Evolutionary conservation across 257 asterid species (phyloP).

Genomic region (Paraleonurus japonicus): DNA sequence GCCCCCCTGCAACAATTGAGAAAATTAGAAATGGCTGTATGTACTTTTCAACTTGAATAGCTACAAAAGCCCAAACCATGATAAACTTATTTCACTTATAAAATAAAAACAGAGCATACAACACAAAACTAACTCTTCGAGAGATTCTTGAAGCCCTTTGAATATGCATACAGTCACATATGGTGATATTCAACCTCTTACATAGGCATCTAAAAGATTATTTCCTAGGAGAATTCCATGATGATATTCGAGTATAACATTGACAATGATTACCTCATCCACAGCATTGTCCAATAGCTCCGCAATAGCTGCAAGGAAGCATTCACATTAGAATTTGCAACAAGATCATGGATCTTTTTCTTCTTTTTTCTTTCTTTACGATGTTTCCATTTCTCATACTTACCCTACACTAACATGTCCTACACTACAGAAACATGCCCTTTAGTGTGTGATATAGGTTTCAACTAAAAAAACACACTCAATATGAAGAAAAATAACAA

Average conservation of each 20-base stretch:
- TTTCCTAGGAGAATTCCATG: slow-evolving; percentile 7
- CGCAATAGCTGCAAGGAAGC: slow-evolving; percentile 71
- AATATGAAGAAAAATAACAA: no score
- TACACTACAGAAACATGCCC: background rate
- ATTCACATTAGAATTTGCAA: slow-evolving; percentile 18
- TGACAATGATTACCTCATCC: slow-evolving; percentile 69
- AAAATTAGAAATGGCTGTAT: background rate
- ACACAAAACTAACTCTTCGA: background rate
- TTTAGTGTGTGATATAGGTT: background rate
- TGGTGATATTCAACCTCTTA: slow-evolving; percentile 1
- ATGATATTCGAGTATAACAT: background rate
- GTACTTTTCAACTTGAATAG: background rate
- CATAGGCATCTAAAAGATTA: background rate
- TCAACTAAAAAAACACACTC: background rate
- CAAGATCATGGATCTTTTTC: background rate
- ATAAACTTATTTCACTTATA: background rate
- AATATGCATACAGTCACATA: slow-evolving; percentile 7
- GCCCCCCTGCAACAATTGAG: background rate
- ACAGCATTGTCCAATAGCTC: slow-evolving; percentile 94
- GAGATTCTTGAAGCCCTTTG: slow-evolving; percentile 7
- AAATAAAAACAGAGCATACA: slow-evolving; percentile 1
- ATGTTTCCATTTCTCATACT: slow-evolving; percentile 4
- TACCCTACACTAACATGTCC: background rate
- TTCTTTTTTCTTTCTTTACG: background rate
- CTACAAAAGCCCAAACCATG: slow-evolving; percentile 11